Base-by-base conservation (phyloP, 2,329 filamentous ascomycete species). In the Stemphylium vesicarium region DNA sequence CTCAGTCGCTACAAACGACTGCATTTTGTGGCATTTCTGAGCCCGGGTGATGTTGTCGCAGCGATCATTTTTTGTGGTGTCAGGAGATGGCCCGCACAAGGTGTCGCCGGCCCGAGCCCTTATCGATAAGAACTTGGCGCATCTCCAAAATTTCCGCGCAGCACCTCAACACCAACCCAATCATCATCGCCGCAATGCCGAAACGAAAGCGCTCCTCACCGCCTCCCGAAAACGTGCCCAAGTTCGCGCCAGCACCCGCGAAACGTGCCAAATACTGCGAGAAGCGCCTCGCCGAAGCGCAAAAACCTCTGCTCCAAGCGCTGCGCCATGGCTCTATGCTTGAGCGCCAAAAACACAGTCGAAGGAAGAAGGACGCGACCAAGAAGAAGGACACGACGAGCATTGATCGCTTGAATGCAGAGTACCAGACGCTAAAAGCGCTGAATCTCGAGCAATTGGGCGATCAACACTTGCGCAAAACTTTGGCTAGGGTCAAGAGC, bases 251-350 rank as follows among this genome's bases (percentile, higher is more conserved):
- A 20, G 50, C 41, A 20, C 57, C 37, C 42, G 56, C 37, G 64
- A 69, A 42, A 66, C 64, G 45, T 24, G 47, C 52, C 29, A 70
- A 66, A 26, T 50, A 62, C n/a, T 65, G 66, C 56, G 48, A 59
- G 62, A 78, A 78, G 48, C 79, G 81, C 59, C 77, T 86, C 53
- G 75, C 81, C 29, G 77, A 81, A 41, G 81, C 81, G 65, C 80
- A 82, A 60, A 85, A 85, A 68, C 81, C 86, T 32, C 79, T 94
- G 8, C 43, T 67, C 26, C 82, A 82, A 57, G 88, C 88, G 0
- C 80, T 94, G 56, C 92, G 92, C 74, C 80, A 82, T 10, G 88
- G 87, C 52, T 91, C 90, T 70, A 87, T 88, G 41, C 89, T 91
- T 69, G 90, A 94, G 78, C 83, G 90, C 40, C 91, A 94, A 76